Evolutionary conservation across 345 rosid species (phyloP).

Genomic region (Barbarea vulgaris): DNA sequence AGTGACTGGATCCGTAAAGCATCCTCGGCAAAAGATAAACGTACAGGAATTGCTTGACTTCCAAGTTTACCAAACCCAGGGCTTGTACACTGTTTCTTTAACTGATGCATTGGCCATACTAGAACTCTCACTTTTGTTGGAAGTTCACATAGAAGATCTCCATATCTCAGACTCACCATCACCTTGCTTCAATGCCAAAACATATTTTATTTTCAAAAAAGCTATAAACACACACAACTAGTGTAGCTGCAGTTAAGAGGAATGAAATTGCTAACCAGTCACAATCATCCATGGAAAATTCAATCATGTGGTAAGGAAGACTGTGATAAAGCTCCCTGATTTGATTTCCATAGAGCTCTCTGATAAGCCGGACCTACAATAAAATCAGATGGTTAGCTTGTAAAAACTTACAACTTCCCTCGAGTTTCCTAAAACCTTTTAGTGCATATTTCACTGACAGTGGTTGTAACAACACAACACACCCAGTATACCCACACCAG

Average conservation of each 20-base stretch:
- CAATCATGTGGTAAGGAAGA: slow-evolving; percentile 92
- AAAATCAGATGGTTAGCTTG: not conserved
- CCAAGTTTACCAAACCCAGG: slow-evolving; percentile 23
- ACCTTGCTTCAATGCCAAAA: slow-evolving; percentile 68
- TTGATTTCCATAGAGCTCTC: slow-evolving; percentile 93
- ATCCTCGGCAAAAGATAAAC: slow-evolving; percentile 85
- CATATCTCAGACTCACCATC: slow-evolving; percentile 73
- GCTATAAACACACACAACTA: not conserved
- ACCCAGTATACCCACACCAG: not conserved
- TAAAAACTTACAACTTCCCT: not conserved
- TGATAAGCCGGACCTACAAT: slow-evolving; percentile 81
- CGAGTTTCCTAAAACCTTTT: not conserved
- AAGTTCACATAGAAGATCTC: slow-evolving; percentile 73
- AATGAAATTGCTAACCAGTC: slow-evolving; percentile 65
- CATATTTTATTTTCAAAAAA: slow-evolving; percentile 1
- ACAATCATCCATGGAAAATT: slow-evolving; percentile 72
- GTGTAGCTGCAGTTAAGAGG: not conserved
- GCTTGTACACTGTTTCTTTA: slow-evolving; percentile 50
- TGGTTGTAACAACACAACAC: not conserved
- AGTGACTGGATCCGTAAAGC: slow-evolving; percentile 78
- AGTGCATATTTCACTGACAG: not conserved
- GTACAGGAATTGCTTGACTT: slow-evolving; percentile 53
- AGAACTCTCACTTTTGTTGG: slow-evolving; percentile 79
- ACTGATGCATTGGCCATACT: slow-evolving; percentile 74
- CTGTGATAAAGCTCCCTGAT: slow-evolving; percentile 88